phyloP scores from a whole-genome alignment of 352 stramenopile genomes.

The Pythium aristosporum region DNA sequence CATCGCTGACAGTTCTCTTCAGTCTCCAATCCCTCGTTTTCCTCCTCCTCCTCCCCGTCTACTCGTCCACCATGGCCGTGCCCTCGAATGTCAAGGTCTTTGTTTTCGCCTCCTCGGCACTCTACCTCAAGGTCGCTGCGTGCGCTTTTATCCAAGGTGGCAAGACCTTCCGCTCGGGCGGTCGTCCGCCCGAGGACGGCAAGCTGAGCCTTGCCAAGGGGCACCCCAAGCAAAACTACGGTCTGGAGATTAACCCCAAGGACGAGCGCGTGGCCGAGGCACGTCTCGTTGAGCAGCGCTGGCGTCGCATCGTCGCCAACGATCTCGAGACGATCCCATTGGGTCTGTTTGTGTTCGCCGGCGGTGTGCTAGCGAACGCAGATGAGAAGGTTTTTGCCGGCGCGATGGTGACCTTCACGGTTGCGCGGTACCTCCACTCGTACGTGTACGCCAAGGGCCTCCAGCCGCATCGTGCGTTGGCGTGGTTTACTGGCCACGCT shows the following conservation, averaged over 20 bases:
- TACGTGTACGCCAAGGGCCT: conserved; percentile 41
- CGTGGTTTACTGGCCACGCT: conserved; percentile 25
- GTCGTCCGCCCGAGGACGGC: conserved; percentile 37
- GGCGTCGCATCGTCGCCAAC: conserved; percentile 52
- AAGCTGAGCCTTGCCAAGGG: conserved; percentile 11
- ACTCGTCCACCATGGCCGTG: not conserved
- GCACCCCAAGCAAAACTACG: conserved; percentile 38
- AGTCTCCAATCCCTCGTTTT: not conserved
- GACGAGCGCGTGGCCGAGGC: conserved; percentile 34
- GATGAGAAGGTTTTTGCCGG: conserved; percentile 21
- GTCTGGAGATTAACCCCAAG: conserved; percentile 21
- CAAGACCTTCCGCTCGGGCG: conserved; percentile 33
- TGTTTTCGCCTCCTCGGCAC: not conserved
- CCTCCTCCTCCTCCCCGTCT: not conserved
- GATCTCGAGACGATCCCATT: conserved; percentile 56
- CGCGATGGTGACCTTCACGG: conserved; percentile 38
- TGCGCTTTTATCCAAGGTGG: conserved; percentile 27
- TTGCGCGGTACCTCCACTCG: conserved; percentile 37
- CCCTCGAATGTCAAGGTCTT: conserved; percentile 4
- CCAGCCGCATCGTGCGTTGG: conserved; percentile 39
- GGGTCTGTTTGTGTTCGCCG: conserved; percentile 39
- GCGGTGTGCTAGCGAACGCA: conserved; percentile 25
- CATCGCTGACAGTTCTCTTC: not conserved
- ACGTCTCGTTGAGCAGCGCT: conserved; percentile 33
- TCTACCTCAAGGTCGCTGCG: conserved; percentile 28